Percentiles rank a stretch among this genome's conserved stretches.
Conservation (phyloP, 1,139 yeast genomes). For the Saccharomyces uvarum region DNA sequence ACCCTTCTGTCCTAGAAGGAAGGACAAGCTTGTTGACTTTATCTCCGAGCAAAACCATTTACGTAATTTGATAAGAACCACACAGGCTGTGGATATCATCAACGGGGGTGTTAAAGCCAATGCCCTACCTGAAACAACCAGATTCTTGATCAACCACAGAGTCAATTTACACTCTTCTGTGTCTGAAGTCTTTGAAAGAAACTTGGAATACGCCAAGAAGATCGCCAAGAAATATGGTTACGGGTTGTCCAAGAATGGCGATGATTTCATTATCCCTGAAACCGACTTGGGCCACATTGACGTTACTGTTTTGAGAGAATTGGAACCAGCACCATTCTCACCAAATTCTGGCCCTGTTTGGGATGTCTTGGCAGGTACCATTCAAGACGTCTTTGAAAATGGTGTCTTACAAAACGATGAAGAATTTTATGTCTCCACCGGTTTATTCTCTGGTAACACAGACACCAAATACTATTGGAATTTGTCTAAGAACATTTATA, state of each 20-base stretch:
- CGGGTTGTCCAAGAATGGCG: slow-evolving; percentile 36
- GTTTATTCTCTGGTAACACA: slow-evolving; percentile 71
- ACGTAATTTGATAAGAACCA: slow-evolving; percentile 43
- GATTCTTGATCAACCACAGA: slow-evolving; percentile 48
- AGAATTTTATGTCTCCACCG: slow-evolving; percentile 50
- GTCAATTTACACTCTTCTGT: slow-evolving; percentile 45
- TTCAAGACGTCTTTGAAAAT: slow-evolving; percentile 42
- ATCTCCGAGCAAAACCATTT: slow-evolving; percentile 22
- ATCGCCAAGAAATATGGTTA: slow-evolving; percentile 43
- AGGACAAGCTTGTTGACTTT: slow-evolving; percentile 23
- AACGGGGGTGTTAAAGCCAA: slow-evolving; percentile 58
- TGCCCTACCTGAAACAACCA: slow-evolving; percentile 65
- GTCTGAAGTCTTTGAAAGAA: slow-evolving; percentile 37
- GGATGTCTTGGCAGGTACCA: slow-evolving; percentile 48
- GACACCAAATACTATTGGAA: slow-evolving; percentile 77
- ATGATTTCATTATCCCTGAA: slow-evolving; percentile 16
- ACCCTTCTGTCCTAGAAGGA: slow-evolving; percentile 14
- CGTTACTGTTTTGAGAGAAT: slow-evolving; percentile 32
- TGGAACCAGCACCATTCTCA: slow-evolving; percentile 50
- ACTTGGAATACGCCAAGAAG: slow-evolving; percentile 34
- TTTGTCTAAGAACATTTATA: slow-evolving; percentile 62
- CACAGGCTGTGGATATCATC: slow-evolving; percentile 55
- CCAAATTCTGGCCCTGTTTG: slow-evolving; percentile 42
- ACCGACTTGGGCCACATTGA: slow-evolving; percentile 34
- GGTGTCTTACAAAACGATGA: slow-evolving; percentile 30